Conservation (phyloP, 1,284 basidiomycete species). For the Moesziomyces globuligerus region DNA sequence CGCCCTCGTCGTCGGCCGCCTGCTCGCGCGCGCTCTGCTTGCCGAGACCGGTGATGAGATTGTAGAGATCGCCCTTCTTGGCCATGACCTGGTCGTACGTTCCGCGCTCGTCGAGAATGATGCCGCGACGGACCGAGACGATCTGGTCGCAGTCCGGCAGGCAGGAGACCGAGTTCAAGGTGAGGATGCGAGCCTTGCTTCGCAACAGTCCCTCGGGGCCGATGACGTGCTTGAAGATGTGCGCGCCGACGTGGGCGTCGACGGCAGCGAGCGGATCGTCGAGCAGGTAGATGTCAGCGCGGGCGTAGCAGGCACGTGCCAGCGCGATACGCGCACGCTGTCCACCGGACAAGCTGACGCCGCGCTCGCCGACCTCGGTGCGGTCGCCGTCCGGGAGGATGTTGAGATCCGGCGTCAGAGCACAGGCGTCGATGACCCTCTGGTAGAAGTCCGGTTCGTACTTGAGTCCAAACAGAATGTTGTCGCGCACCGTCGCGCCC, state of each 20-base stretch:
- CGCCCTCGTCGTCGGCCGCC: conserved; percentile 30
- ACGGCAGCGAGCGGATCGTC: conserved; percentile 80
- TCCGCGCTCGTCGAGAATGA: conserved; percentile 74
- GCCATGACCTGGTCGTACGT: conserved; percentile 74
- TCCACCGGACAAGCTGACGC: conserved; percentile 71
- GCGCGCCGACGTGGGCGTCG: conserved; percentile 67
- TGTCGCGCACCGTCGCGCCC: conserved; percentile 76
- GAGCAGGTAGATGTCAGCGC: conserved; percentile 76
- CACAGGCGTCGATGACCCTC: conserved; percentile 58
- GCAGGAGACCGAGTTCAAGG: conserved; percentile 68
- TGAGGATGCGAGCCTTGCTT: conserved; percentile 66
- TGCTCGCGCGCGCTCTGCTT: conserved; percentile 51
- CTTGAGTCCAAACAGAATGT: conserved; percentile 69
- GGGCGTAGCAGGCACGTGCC: conserved; percentile 77
- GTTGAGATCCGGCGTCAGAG: conserved; percentile 73
- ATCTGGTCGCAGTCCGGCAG: conserved; percentile 75
- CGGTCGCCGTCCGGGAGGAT: conserved; percentile 79
- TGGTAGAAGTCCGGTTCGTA: conserved; percentile 71
- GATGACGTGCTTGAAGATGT: conserved; percentile 65
- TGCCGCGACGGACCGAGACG: conserved; percentile 78
- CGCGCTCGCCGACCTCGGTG: conserved; percentile 74
- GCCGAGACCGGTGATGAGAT: conserved; percentile 69
- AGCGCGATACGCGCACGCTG: conserved; percentile 78
- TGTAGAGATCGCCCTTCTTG: conserved; percentile 72
- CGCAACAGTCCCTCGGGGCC: conserved; percentile 48